phyloP scores from a whole-genome alignment of 768 basidiomycete species.

The Leccinum truebloodii region DNA sequence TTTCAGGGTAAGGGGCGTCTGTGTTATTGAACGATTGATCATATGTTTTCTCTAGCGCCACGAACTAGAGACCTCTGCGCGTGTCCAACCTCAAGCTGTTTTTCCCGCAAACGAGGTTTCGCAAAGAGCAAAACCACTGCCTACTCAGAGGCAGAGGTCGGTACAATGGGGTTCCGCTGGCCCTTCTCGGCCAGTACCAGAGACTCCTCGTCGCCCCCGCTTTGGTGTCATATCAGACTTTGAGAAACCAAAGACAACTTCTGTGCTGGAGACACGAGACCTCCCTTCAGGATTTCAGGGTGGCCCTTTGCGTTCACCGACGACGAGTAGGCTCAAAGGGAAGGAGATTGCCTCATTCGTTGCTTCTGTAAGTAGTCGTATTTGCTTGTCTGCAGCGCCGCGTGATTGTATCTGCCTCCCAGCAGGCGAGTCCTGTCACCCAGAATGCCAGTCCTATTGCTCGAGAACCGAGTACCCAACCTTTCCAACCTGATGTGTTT shows the following conservation, averaged over 20 bases:
- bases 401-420: background rate
- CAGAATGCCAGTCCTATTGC: slow-evolving; percentile 28
- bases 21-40: slow-evolving; percentile 15
- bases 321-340: slow-evolving; percentile 14
- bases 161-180: slow-evolving; percentile 27
- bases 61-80: slow-evolving; percentile 58
- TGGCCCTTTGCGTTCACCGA: slow-evolving; percentile 22
- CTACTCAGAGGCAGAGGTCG: slow-evolving; percentile 43
- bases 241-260: slow-evolving; percentile 21
- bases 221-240: slow-evolving; percentile 32
- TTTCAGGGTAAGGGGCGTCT: slow-evolving; percentile 56
- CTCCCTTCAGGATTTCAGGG: slow-evolving; percentile 31
- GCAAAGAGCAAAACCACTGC: slow-evolving; percentile 41
- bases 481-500: slow-evolving; percentile 25
- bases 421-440: slow-evolving; percentile 18
- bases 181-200: slow-evolving; percentile 31
- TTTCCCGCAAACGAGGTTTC: slow-evolving; percentile 46
- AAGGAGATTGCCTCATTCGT: slow-evolving; percentile 13
- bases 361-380: slow-evolving; percentile 14
- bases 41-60: slow-evolving; percentile 51
- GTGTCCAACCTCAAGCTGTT: slow-evolving; percentile 49
- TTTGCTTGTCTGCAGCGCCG: background rate
- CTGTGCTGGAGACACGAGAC: slow-evolving; percentile 17
- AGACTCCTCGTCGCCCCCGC: slow-evolving; percentile 42
- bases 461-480: slow-evolving; percentile 7